Percentiles rank a stretch among this genome's conserved stretches.
phyloP scores from a whole-genome alignment of 352 stramenopile genomes.

The Phytopythium delawarense region DNA sequence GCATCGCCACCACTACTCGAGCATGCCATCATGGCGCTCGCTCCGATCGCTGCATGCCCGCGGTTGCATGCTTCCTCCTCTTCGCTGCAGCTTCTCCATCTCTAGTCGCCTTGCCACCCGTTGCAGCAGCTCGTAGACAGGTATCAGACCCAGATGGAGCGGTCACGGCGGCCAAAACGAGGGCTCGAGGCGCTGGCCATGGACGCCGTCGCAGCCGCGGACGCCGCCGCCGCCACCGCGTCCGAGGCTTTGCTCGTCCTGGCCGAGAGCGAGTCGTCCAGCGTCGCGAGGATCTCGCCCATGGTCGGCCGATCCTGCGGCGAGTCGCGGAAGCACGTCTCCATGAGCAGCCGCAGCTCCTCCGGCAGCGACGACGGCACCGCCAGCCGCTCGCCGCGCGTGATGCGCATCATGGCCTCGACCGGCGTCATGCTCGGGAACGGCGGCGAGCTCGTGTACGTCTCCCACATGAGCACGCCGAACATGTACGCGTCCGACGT shows the following conservation, averaged over 20 bases:
- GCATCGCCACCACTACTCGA: neutral
- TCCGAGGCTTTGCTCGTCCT: slow-evolving; percentile 14
- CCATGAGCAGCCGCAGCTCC: slow-evolving; percentile 54
- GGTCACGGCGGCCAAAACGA: slow-evolving; percentile 12
- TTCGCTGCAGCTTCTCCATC: neutral
- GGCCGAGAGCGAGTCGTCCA: slow-evolving; percentile 31
- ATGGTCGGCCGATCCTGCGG: slow-evolving; percentile 62
- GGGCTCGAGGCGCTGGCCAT: slow-evolving; percentile 15
- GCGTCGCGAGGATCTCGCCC: slow-evolving; percentile 51
- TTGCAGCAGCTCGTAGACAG: neutral
- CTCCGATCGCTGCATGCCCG: neutral
- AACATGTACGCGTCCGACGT: slow-evolving; percentile 83
- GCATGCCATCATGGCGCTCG: neutral
- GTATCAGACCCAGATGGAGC: slow-evolving; percentile 26
- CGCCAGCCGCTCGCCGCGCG: slow-evolving; percentile 53
- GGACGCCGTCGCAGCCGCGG: slow-evolving; percentile 14
- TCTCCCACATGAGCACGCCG: slow-evolving; percentile 83
- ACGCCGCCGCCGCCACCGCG: slow-evolving; percentile 15
- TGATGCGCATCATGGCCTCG: slow-evolving; percentile 59
- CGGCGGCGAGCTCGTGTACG: slow-evolving; percentile 46
- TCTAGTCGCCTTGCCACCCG: neutral
- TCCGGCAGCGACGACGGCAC: slow-evolving; percentile 38
- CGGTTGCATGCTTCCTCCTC: neutral
- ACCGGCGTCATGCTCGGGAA: slow-evolving; percentile 53
- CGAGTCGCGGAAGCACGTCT: slow-evolving; percentile 64